Base-by-base conservation (phyloP, 192 early-diverging fungal species). In the Chytriomyces hyalinus region DNA sequence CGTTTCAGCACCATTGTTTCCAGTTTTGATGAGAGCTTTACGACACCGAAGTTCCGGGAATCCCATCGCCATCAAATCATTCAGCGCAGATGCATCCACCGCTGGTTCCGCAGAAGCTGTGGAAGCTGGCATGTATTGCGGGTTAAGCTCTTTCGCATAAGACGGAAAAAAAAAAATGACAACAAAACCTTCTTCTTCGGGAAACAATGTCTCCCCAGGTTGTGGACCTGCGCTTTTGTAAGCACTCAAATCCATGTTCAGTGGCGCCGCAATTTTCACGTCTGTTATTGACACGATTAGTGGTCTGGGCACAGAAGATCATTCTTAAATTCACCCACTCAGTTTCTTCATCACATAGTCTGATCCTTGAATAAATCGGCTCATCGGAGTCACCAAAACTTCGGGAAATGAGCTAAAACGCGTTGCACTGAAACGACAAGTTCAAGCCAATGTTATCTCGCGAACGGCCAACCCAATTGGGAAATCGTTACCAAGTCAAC, bases 11-110 rank as follows among this genome's bases (percentile, higher is more conserved):
- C 81, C 82, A 67, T 59, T 73, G 79, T 95, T 92, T 17, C 93
- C 94, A 4, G 95, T 97, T 26, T 84, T 87, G 49, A 91, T 78
- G 48, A 98, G 80, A 0, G 96, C 97, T 76, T 93, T 94, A 64
- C 90, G 89, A 73, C 93, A 94, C 61, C 95, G 86, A 61, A 90
- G 85, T 76, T 94, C 90, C 15, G 95, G 90, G 83, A 99, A 97
- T 2, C 97, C 97, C 96, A 99, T 98, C 43, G 85, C 82, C 80
- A 93, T 81, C 36, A 99, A 86, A 80, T 96, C 92, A n/a, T 87
- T 86, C 57, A 99, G 74, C 15, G 86, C 92, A 0, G 28, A 78
- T 65, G 87, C 84, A 81, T 99, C 90, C 46, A 95, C 84, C 1
- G 70, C 53, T 4, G 89, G 90, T 61, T 65, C 36, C 76, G 28